Evolutionary conservation across 257 asterid species (phyloP).

Genomic region (Eucommia ulmoides): DNA sequence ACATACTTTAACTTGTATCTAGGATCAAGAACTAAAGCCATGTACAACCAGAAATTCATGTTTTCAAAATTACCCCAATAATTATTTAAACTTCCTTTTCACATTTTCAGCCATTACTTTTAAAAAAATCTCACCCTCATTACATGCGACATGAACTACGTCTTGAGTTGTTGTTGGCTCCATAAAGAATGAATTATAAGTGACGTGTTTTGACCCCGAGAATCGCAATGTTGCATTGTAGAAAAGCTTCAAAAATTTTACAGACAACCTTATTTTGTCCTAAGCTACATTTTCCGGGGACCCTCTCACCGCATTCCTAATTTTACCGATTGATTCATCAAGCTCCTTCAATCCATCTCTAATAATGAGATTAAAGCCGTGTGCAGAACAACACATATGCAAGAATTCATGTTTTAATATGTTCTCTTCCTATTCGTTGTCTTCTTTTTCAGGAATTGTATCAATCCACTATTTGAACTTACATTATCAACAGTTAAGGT

Average conservation of each 20-base stretch:
- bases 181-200: neutral
- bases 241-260: neutral
- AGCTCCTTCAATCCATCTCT: neutral
- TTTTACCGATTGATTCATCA: neutral
- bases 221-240: neutral
- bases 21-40: neutral
- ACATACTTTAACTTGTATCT: neutral
- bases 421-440: neutral
- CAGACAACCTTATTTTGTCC: neutral
- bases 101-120: neutral
- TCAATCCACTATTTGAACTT: neutral
- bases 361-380: neutral
- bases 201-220: neutral
- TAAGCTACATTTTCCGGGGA: too few relatives aligned
- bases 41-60: neutral
- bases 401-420: neutral
- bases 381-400: neutral
- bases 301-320: neutral
- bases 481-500: neutral
- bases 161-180: too few relatives aligned
- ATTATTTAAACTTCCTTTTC: neutral
- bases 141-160: neutral
- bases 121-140: neutral
- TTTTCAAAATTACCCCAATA: neutral
- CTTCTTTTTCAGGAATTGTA: neutral